Base-by-base conservation (phyloP, 2,329 filamentous ascomycete species). In the Trichoderma citrinoviride region DNA sequence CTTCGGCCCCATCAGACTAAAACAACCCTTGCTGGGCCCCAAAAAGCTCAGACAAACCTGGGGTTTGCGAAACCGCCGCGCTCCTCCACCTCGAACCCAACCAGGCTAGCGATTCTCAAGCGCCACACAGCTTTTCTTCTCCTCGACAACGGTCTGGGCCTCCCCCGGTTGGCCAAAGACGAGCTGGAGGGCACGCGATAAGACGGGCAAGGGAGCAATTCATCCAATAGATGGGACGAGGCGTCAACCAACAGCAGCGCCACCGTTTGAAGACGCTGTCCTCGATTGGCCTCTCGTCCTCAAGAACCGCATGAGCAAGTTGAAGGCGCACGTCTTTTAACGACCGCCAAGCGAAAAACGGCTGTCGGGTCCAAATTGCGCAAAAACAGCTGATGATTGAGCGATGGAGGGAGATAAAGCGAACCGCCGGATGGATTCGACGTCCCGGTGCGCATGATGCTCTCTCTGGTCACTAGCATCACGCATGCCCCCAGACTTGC, bases 11-110 rank as follows among this genome's bases (percentile, higher is more conserved):
- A 62, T 61, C n/a, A 61, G 54, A 43, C 63, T 65, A 61, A 65
- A 49, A 55, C 49, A 41, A 21, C 25, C 64, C 61, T 56, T 58
- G 61, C 53, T 46, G 33, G 46, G 52, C 52, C n/a, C 33, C 50
- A 15, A 52, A 15, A 52, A 46, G 33, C 61, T 64, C 61, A 64
- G 43, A 64, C 61, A 58, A 64, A 57, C 61, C 61, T 57, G 52
- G 53, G 61, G 53, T 57, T 64, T 63, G 53, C 44, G 43, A 62
- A 65, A 49, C 49, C 49, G 52, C 43, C 56, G 12, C 29, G 41
- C 40, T 47, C 49, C 64, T 50, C 57, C 57, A 61, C 56, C 57
- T 43, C n/a, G 25, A 46, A 23, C 55, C 47, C 33, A 44, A 33
- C 50, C 46, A n/a, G 58, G 40, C 60, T 62, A 54, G 60, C 49